These are phyloP conservation scores for Exsudoporus frostii DNA, from an alignment of 768 basidiomycete genomes.

Conservation along the genomic window DNA sequence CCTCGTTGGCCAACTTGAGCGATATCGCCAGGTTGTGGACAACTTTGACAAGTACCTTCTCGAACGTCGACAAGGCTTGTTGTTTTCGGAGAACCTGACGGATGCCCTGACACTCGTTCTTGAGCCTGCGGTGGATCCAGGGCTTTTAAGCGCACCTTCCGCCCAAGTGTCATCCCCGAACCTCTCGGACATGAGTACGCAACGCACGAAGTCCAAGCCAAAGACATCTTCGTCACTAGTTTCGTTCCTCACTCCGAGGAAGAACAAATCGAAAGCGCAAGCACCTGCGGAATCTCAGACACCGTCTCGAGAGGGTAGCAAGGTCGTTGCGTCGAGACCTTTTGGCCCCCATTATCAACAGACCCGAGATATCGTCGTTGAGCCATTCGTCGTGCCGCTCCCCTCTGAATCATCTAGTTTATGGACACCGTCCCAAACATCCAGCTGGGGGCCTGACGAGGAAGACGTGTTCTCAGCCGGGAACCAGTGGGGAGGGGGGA, in stretches of 20 bases:
- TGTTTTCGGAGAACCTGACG: constrained; percentile 89
- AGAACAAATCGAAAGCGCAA: constrained; percentile 45
- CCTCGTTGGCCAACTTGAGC: constrained; percentile 76
- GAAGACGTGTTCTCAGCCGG: constrained; percentile 68
- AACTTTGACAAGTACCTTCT: constrained; percentile 81
- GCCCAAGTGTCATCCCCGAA: constrained; percentile 26
- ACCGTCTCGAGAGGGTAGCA: constrained; percentile 40
- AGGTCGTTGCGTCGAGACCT: constrained; percentile 61
- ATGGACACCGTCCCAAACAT: constrained; percentile 58
- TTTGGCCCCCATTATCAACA: constrained; percentile 83
- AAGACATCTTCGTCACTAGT: constrained; percentile 64
- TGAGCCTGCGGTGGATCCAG: constrained; percentile 54
- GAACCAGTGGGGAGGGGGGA: constrained; percentile 40
- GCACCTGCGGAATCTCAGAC: constrained; percentile 42
- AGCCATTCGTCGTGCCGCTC: constrained; percentile 62
- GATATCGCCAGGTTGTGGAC: constrained; percentile 70
- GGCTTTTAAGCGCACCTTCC: constrained; percentile 12
- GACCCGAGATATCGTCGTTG: constrained; percentile 67
- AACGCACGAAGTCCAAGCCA: constrained; percentile 46
- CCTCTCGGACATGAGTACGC: constrained; percentile 33
- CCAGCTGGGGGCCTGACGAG: constrained; percentile 55
- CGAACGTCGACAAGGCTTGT: constrained; percentile 83
- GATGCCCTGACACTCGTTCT: constrained; percentile 80
- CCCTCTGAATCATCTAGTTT: constrained; percentile 47
- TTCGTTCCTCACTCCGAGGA: constrained; percentile 78